Evolutionary conservation across 306 rosid genomes (phyloP).

Genomic region (Bauhinia variegata): DNA sequence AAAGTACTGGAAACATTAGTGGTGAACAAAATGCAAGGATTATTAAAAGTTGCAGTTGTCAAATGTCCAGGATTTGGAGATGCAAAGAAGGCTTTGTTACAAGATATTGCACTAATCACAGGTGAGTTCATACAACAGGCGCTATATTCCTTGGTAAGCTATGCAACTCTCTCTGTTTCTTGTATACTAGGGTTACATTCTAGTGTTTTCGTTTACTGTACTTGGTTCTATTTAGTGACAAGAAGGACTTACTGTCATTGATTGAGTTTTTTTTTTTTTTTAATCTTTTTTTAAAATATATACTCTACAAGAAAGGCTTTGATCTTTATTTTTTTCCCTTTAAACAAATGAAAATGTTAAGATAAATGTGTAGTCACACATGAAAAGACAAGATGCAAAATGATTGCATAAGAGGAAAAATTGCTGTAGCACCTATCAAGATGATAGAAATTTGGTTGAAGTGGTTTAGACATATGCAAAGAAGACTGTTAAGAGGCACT

Average conservation of each 20-base stretch:
- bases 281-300: neutral
- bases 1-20: conserved; percentile 79
- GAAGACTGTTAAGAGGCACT: too few species aligned
- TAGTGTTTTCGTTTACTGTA: conserved; percentile 12
- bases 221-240: neutral
- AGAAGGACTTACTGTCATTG: conserved; percentile 10
- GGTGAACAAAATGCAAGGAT: conserved; percentile 87
- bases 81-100: conserved; percentile 82
- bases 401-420: too few species aligned
- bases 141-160: conserved; percentile 6
- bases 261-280: conserved; percentile 26
- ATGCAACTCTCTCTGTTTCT: conserved; percentile 30
- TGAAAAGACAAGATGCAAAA: too few species aligned
- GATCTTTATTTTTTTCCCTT: too few species aligned
- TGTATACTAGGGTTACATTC: conserved; percentile 23
- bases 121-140: conserved; percentile 53
- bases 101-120: conserved; percentile 94
- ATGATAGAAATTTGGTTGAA: too few species aligned
- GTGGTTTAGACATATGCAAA: too few species aligned
- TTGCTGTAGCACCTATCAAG: too few species aligned
- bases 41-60: conserved; percentile 81
- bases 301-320: too few species aligned
- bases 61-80: conserved; percentile 88
- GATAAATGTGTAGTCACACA: too few species aligned
- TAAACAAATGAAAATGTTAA: too few species aligned